Conservation (phyloP, 2,329 filamentous ascomycete species). For the Ophioceras dolichostomum region DNA sequence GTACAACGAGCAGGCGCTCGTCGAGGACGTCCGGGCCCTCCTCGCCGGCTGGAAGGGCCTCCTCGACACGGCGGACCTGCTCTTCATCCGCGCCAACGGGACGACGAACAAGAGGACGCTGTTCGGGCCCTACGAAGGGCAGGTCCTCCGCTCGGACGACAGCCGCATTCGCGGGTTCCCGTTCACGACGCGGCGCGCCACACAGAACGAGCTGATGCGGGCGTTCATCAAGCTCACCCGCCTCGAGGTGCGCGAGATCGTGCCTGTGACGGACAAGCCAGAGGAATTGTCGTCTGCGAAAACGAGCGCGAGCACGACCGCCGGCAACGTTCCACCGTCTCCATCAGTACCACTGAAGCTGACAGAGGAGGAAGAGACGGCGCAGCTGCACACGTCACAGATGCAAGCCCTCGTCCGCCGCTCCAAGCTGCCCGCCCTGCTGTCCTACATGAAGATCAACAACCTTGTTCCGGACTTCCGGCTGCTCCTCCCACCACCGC, state of each 20-base stretch:
- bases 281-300: slow-evolving; percentile 28
- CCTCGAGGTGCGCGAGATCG: slow-evolving; percentile 70
- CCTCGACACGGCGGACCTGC: slow-evolving; percentile 70
- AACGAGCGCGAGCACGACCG: slow-evolving; percentile 29
- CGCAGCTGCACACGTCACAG: slow-evolving; percentile 75
- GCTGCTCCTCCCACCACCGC: slow-evolving; percentile 66
- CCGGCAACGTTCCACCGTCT: slow-evolving; percentile 34
- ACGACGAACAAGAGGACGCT: slow-evolving; percentile 75
- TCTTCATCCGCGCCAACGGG: slow-evolving; percentile 86
- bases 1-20: slow-evolving; percentile 86
- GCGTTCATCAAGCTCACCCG: slow-evolving; percentile 89
- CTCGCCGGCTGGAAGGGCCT: slow-evolving; percentile 74
- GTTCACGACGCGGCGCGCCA: slow-evolving; percentile 84
- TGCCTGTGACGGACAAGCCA: slow-evolving; percentile 42
- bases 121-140: slow-evolving; percentile 83
- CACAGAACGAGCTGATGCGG: slow-evolving; percentile 88
- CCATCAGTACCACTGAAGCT: too few species aligned
- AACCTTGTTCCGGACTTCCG: slow-evolving; percentile 56
- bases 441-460: slow-evolving; percentile 76
- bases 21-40: slow-evolving; percentile 75
- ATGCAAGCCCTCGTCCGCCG: slow-evolving; percentile 78
- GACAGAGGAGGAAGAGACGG: slow-evolving; percentile 73
- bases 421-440: slow-evolving; percentile 75
- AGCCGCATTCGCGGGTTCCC: slow-evolving; percentile 75
- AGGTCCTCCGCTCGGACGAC: slow-evolving; percentile 71